Evolutionary conservation across 306 rosid genomes (phyloP).

Genomic region (Carpinus fangiana): DNA sequence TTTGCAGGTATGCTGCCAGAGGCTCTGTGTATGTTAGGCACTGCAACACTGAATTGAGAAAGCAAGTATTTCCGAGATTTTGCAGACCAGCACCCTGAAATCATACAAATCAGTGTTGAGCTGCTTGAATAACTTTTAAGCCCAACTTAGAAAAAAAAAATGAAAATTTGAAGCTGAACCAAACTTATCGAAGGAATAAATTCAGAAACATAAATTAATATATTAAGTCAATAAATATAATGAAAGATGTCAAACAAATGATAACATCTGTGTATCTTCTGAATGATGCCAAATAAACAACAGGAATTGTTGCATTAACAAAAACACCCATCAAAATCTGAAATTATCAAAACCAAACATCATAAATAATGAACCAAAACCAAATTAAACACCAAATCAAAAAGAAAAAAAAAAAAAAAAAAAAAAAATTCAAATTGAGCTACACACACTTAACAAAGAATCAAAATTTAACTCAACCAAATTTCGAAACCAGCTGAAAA

Average conservation of each 20-base stretch:
- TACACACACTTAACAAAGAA: not conserved
- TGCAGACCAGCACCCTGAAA: slow-evolving; percentile 93
- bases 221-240: too few species aligned
- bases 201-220: not conserved
- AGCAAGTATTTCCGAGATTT: slow-evolving; percentile 94
- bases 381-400: not conserved
- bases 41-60: slow-evolving; percentile 90
- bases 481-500: not conserved
- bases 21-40: slow-evolving; percentile 97
- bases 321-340: not conserved
- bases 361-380: not conserved
- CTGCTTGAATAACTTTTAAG: not conserved
- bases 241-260: not conserved
- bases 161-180: not conserved
- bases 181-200: not conserved
- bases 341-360: not conserved
- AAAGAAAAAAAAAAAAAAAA: not conserved
- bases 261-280: not conserved
- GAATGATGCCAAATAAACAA: not conserved
- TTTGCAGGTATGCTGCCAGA: slow-evolving; percentile 90
- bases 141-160: not conserved
- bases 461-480: not conserved
- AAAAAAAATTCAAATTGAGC: not conserved
- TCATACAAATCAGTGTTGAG: slow-evolving; percentile 11
- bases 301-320: not conserved